Percentiles rank a stretch among this genome's conserved stretches.
These are phyloP conservation scores for Cytospora leucostoma DNA, from an alignment of 2,329 filamentous ascomycete genomes.

Conservation along the genomic window DNA sequence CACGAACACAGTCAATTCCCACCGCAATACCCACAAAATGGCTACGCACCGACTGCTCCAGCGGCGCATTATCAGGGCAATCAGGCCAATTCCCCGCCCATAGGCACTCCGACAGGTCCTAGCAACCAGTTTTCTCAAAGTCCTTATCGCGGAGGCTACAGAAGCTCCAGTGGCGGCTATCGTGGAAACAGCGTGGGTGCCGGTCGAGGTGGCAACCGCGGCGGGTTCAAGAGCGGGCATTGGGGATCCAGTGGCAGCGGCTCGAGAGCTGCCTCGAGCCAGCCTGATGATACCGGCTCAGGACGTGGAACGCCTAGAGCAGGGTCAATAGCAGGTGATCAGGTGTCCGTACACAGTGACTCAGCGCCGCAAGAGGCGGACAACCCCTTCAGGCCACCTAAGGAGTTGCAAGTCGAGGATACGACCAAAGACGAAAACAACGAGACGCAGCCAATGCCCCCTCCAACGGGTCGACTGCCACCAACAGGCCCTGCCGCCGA, in stretches of 20 bases:
- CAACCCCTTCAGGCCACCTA: constrained; percentile 63
- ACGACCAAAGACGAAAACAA: constrained; percentile 51
- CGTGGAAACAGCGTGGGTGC: constrained; percentile 60
- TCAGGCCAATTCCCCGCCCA: constrained; percentile 47
- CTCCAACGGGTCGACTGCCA: constrained; percentile 52
- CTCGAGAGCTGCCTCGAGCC: constrained; percentile 29
- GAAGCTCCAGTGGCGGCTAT: constrained; percentile 55
- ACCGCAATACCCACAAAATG: constrained; percentile 59
- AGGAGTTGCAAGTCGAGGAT: constrained; percentile 67
- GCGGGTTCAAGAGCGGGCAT: constrained; percentile 66
- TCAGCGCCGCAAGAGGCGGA: constrained; percentile 53
- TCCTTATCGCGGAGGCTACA: constrained; percentile 47
- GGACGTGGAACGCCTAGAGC: constrained; percentile 30
- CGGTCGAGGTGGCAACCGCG: constrained; percentile 55
- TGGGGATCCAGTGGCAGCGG: constrained; percentile 63
- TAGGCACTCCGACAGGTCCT: constrained; percentile 61
- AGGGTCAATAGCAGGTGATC: constrained; percentile 24
- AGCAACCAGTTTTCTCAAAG: constrained; percentile 54
- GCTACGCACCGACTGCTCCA: constrained; percentile 50
- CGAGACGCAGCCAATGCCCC: constrained; percentile 54
- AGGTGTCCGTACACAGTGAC: constrained; percentile 31
- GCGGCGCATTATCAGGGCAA: constrained; percentile 56
- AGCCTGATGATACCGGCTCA: constrained; percentile 37
- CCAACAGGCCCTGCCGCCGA: constrained; percentile 53
- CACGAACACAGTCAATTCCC: constrained; percentile 58